Conservation (phyloP, 768 basidiomycete species). For the Tylopilus intermedius region DNA sequence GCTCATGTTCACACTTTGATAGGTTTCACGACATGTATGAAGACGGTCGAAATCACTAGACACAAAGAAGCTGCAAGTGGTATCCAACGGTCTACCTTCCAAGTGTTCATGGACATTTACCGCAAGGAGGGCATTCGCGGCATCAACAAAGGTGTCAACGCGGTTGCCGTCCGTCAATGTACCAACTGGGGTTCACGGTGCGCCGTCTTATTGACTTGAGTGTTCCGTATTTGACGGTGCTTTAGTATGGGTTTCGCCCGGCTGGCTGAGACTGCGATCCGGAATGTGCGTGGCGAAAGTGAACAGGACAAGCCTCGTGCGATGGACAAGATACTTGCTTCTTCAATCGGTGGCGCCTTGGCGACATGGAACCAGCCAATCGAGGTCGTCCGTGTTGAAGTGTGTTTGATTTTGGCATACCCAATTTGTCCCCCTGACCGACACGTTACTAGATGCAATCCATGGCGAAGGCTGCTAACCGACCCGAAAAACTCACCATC, state of each 20-base stretch:
- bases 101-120: slow-evolving; percentile 92
- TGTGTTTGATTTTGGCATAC: slow-evolving; percentile 25
- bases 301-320: slow-evolving; percentile 72
- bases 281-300: slow-evolving; percentile 69
- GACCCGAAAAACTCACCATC: slow-evolving; percentile 89
- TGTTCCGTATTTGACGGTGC: slow-evolving; percentile 4
- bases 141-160: slow-evolving; percentile 99
- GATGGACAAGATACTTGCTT: slow-evolving; percentile 83
- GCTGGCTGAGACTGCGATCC: slow-evolving; percentile 77
- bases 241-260: slow-evolving; percentile 93
- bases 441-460: slow-evolving; percentile 83
- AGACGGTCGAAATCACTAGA: slow-evolving; percentile 96
- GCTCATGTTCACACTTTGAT: slow-evolving; percentile 11
- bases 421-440: neutral
- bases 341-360: slow-evolving; percentile 87
- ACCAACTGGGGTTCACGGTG: slow-evolving; percentile 93
- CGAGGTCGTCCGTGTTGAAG: slow-evolving; percentile 95
- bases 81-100: slow-evolving; percentile 87
- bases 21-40: slow-evolving; percentile 99
- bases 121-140: slow-evolving; percentile 88
- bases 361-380: slow-evolving; percentile 99
- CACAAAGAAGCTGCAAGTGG: slow-evolving; percentile 86
- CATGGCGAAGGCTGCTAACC: slow-evolving; percentile 83
- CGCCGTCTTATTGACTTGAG: slow-evolving; percentile 17
- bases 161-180: slow-evolving; percentile 86